Conservation (phyloP, 2,329 filamentous ascomycete species). For the Fusarium sp. region DNA sequence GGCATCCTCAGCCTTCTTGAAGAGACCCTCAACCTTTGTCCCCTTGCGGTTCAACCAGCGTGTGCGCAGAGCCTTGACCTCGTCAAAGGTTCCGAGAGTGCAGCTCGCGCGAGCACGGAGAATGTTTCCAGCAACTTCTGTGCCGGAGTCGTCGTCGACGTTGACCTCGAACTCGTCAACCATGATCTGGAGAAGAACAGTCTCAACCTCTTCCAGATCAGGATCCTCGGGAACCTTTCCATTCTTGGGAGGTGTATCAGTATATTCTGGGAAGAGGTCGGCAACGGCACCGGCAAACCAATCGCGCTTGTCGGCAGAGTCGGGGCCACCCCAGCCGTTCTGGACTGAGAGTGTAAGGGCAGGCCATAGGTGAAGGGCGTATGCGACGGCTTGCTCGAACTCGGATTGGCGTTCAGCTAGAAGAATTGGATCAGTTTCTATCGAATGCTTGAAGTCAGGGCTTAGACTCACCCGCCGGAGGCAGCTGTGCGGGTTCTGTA, state of each 20-base stretch:
- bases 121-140: constrained; percentile 77
- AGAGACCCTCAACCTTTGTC: constrained; percentile 64
- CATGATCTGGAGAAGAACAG: constrained; percentile 88
- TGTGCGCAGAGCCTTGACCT: constrained; percentile 70
- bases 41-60: constrained; percentile 71
- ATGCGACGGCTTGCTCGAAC: constrained; percentile 89
- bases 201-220: constrained; percentile 83
- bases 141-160: constrained; percentile 88
- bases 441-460: neutral
- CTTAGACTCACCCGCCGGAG: constrained; percentile 44
- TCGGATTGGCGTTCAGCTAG: constrained; percentile 67
- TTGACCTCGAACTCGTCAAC: constrained; percentile 94
- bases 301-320: constrained; percentile 88
- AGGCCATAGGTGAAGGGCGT: constrained; percentile 87
- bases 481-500: constrained; percentile 45
- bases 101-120: constrained; percentile 73
- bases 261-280: constrained; percentile 80
- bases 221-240: constrained; percentile 59
- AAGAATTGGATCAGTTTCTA: constrained; percentile 8
- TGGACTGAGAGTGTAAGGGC: constrained; percentile 87
- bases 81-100: constrained; percentile 71
- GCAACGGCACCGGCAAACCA: constrained; percentile 92
- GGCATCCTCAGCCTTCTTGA: constrained; percentile 64
- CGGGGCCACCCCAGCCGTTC: constrained; percentile 87
- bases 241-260: constrained; percentile 48